These are phyloP conservation scores for Handroanthus guayacan DNA, from an alignment of 257 asterid species.

Conservation along the genomic window DNA sequence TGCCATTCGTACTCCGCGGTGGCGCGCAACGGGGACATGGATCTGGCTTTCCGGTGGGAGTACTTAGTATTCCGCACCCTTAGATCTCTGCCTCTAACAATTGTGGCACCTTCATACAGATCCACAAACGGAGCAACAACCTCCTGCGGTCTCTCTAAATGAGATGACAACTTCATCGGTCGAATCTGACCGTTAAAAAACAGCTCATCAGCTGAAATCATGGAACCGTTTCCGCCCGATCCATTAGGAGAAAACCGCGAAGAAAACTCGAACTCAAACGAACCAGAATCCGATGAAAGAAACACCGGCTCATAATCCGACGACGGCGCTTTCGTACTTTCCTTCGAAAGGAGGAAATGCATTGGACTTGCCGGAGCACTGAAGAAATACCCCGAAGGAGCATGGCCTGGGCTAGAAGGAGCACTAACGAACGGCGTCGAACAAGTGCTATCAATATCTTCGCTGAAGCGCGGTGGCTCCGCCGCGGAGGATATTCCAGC, in stretches of 20 bases:
- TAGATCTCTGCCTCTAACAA: constrained; percentile 55
- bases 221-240: constrained; percentile 40
- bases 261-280: constrained; percentile 67
- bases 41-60: constrained; percentile 65
- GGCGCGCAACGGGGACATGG: constrained; percentile 60
- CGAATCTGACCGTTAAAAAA: constrained; percentile 73
- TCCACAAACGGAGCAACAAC: constrained; percentile 32
- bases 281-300: constrained; percentile 52
- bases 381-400: constrained; percentile 59
- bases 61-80: constrained; percentile 37
- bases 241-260: constrained; percentile 52
- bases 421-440: constrained; percentile 72
- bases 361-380: constrained; percentile 73
- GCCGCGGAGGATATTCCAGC: constrained; percentile 37
- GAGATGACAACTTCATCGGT: constrained; percentile 60
- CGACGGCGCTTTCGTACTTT: constrained; percentile 16
- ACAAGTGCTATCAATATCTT: constrained; percentile 60
- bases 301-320: constrained; percentile 47
- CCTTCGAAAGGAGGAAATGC: constrained; percentile 50
- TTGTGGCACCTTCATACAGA: constrained; percentile 34
- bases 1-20: constrained; percentile 37
- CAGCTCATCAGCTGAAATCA: constrained; percentile 66
- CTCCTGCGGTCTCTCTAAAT: constrained; percentile 49
- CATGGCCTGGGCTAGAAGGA: constrained; percentile 58
- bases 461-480: constrained; percentile 58